A percentile compares a stretch with the other conserved stretches of the same genome.
These are phyloP conservation scores for Mucuna pruriens DNA, from an alignment of 306 rosid species.

Conservation along the genomic window DNA sequence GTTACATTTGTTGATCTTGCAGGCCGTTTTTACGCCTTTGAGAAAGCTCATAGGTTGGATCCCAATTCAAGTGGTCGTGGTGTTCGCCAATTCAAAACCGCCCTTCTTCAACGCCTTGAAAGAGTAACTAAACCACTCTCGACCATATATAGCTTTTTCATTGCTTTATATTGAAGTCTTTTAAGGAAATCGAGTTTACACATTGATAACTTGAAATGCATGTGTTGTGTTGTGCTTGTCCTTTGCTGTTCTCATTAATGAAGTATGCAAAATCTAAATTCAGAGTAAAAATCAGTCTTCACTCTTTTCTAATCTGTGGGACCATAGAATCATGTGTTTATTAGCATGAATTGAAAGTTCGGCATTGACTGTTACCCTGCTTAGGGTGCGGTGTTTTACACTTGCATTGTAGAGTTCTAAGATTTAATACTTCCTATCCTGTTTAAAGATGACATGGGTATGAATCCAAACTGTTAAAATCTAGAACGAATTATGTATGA, in stretches of 20 bases:
- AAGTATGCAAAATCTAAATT: neutral
- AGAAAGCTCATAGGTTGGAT: conserved; percentile 97
- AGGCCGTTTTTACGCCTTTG: conserved; percentile 99
- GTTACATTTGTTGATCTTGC: neutral
- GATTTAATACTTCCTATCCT: neutral
- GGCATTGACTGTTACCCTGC: too few species aligned
- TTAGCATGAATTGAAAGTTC: too few species aligned
- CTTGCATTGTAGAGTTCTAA: neutral
- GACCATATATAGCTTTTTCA: too few species aligned
- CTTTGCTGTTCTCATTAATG: neutral
- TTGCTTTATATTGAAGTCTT: neutral
- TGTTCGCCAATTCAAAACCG: conserved; percentile 97
- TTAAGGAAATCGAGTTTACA: too few species aligned
- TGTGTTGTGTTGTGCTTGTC: neutral
- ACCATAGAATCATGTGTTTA: too few species aligned
- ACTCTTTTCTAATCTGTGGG: too few species aligned
- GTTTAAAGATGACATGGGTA: neutral
- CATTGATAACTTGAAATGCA: too few species aligned
- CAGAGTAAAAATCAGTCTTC: neutral
- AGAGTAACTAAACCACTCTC: conserved; percentile 52
- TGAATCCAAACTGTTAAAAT: neutral
- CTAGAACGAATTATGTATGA: neutral
- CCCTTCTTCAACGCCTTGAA: conserved; percentile 97
- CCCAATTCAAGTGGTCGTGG: conserved; percentile 99
- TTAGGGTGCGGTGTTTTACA: too few species aligned